phyloP scores from a whole-genome alignment of 768 basidiomycete genomes.

The Suillus americanus region DNA sequence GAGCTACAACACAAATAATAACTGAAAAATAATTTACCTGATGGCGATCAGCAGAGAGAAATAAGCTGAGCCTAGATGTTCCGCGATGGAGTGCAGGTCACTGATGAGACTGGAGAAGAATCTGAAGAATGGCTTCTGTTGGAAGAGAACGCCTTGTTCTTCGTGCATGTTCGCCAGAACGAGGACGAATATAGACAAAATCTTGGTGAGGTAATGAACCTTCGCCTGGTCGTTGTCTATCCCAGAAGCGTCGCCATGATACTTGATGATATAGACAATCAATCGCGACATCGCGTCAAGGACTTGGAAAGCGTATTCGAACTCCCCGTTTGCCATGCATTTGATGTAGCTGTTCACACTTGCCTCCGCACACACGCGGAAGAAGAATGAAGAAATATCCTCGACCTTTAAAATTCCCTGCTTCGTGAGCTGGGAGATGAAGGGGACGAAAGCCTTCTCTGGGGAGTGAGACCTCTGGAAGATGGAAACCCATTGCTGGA shows the following conservation, averaged over 20 bases:
- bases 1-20: conserved; percentile 1
- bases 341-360: conserved; percentile 88
- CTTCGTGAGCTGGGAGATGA: conserved; percentile 95
- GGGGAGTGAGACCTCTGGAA: conserved; percentile 89
- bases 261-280: conserved; percentile 98
- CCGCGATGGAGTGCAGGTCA: conserved; percentile 85
- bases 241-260: conserved; percentile 94
- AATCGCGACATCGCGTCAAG: conserved; percentile 94
- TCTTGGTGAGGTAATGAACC: conserved; percentile 95
- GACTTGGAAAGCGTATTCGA: conserved; percentile 81
- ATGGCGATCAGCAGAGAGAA: conserved; percentile 86
- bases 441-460: conserved; percentile 94
- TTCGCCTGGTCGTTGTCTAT: conserved; percentile 93
- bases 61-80: conserved; percentile 84
- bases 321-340: conserved; percentile 69
- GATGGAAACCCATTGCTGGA: conserved; percentile 94
- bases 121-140: conserved; percentile 97
- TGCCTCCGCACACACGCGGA: conserved; percentile 95
- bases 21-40: conserved; percentile 50
- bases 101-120: conserved; percentile 97
- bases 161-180: conserved; percentile 95
- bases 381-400: conserved; percentile 96
- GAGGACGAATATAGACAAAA: conserved; percentile 94
- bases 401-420: conserved; percentile 96
- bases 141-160: conserved; percentile 87